These are phyloP conservation scores for Xylaria polymorpha DNA, from an alignment of 2,329 filamentous ascomycete species.

Conservation along the genomic window DNA sequence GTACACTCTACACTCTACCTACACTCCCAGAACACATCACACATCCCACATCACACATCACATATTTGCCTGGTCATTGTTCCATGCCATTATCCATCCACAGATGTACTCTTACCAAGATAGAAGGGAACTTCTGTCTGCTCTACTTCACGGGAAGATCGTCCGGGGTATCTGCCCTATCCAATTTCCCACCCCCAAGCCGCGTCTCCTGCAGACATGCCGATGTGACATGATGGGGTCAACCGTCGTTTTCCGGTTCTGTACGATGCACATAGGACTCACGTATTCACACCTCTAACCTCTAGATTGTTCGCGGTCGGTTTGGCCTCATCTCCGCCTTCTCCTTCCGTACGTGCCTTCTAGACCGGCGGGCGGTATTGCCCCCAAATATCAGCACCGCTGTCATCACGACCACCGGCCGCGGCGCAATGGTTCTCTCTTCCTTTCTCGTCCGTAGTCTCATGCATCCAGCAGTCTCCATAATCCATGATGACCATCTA, in stretches of 20 bases:
- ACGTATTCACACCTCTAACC: neutral
- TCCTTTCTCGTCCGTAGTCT: conserved; percentile 30
- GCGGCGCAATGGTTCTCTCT: conserved; percentile 22
- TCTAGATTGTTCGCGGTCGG: neutral
- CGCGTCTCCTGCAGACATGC: neutral
- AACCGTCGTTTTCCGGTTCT: neutral
- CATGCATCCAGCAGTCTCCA: conserved; percentile 24
- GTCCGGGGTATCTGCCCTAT: conserved; percentile 20
- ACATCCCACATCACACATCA: neutral
- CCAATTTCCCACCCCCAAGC: neutral
- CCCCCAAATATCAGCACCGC: conserved; percentile 15
- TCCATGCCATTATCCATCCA: neutral
- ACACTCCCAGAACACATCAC: neutral
- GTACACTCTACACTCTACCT: no score
- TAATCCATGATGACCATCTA: conserved; percentile 23
- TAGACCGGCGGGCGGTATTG: neutral
- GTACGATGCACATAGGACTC: neutral
- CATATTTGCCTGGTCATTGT: neutral
- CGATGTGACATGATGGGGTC: conserved; percentile 9
- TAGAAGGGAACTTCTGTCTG: conserved; percentile 17
- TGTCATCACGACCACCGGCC: conserved; percentile 3
- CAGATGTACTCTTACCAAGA: neutral
- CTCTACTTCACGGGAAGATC: neutral
- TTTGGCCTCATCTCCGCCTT: neutral
- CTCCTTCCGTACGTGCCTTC: neutral